Evolutionary conservation across 2,329 filamentous ascomycete genomes (phyloP).

Genomic region (Trichoderma pleuroti): DNA sequence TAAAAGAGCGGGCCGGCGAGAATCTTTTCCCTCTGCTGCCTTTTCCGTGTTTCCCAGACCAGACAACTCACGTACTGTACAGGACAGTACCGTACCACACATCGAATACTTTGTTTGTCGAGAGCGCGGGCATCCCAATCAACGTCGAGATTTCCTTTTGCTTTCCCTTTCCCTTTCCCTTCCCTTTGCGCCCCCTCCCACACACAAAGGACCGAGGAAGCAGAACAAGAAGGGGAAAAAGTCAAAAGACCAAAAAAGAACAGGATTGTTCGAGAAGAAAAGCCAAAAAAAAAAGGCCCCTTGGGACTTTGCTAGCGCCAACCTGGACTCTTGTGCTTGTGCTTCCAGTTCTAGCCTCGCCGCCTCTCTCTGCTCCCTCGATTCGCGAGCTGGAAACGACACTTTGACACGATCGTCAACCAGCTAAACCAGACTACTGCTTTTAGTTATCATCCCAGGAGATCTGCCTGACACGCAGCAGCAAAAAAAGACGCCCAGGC

Average conservation of each 20-base stretch:
- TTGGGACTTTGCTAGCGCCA: not conserved
- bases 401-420: not conserved
- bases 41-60: not conserved
- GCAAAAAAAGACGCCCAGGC: not conserved
- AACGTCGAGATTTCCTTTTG: not conserved
- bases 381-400: slow-evolving; percentile 10
- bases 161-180: not conserved
- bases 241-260: not conserved
- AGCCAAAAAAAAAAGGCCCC: not conserved
- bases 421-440: not conserved
- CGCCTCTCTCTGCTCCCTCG: not conserved
- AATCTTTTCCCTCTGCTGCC: slow-evolving; percentile 12
- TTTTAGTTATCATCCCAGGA: not conserved
- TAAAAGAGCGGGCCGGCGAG: slow-evolving; percentile 6
- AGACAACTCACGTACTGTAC: not conserved
- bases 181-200: not conserved
- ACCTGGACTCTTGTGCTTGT: not conserved
- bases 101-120: not conserved
- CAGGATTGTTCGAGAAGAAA: no score
- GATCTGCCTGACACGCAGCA: slow-evolving; percentile 13
- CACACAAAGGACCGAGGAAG: not conserved
- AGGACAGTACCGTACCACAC: not conserved
- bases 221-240: not conserved
- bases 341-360: slow-evolving; percentile 1
- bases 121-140: not conserved